These are phyloP conservation scores for Coemansia sp. DNA, from an alignment of 192 early-diverging fungal species.

Conservation along the genomic window DNA sequence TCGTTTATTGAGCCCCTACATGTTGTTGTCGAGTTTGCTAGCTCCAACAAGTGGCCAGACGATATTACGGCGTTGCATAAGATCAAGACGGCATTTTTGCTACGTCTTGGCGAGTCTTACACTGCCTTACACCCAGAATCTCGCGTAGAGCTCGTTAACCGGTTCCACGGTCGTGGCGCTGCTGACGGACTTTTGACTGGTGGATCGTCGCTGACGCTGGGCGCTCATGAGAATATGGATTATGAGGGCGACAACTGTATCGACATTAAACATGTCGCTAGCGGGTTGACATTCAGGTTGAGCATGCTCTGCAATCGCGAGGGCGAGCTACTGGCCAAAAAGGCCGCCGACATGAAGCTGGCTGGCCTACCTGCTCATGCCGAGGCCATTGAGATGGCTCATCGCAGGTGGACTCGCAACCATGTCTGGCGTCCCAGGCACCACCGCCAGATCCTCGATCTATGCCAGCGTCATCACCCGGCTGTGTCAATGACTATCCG, in stretches of 20 bases:
- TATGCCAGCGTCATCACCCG: conserved; percentile 73
- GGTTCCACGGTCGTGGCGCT: conserved; percentile 60
- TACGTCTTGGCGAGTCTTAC: conserved; percentile 72
- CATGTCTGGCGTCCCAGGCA: conserved; percentile 38
- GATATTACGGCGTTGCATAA: conserved; percentile 86
- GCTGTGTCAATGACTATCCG: conserved; percentile 81
- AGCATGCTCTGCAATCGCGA: conserved; percentile 77
- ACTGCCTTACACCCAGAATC: conserved; percentile 43
- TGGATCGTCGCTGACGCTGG: conserved; percentile 15
- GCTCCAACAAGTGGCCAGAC: conserved; percentile 87
- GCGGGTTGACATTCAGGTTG: conserved; percentile 83
- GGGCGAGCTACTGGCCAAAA: conserved; percentile 61
- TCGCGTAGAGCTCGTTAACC: conserved; percentile 41
- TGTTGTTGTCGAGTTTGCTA: conserved; percentile 83
- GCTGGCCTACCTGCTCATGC: conserved; percentile 55
- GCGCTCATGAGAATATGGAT: conserved; percentile 27
- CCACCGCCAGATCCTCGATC: conserved; percentile 66
- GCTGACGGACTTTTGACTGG: conserved; percentile 56
- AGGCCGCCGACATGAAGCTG: conserved; percentile 43
- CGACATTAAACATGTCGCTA: conserved; percentile 68
- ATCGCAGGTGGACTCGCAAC: conserved; percentile 35
- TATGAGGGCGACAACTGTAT: conserved; percentile 59
- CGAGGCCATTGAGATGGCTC: conserved; percentile 50
- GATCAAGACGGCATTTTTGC: conserved; percentile 87
- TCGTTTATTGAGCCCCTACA: conserved; percentile 73